Percentiles rank a stretch among this genome's conserved stretches.
Conservation (phyloP, 192 early-diverging fungal genomes). For the Linnemannia exigua region DNA sequence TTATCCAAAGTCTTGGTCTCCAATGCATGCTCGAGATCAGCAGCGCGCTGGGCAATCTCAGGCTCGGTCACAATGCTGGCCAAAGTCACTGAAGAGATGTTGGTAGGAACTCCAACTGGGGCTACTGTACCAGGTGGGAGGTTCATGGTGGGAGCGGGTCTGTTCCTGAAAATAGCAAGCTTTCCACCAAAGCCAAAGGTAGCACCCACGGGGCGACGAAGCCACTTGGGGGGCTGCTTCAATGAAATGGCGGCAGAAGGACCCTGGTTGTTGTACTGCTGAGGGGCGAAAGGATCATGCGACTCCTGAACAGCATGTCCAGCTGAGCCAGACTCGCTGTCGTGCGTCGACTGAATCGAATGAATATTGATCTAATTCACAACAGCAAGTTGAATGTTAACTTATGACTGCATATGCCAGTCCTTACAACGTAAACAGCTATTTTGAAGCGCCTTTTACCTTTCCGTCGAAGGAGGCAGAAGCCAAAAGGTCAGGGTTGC, state of each 20-base stretch:
- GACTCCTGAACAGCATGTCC: conserved; percentile 28
- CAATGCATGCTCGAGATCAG: conserved; percentile 80
- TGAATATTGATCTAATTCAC: conserved; percentile 77
- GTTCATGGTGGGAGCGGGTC: conserved; percentile 57
- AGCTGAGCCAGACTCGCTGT: conserved; percentile 32
- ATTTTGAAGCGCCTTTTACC: conserved; percentile 34
- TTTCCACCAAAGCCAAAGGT: conserved; percentile 94
- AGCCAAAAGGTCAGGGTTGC: conserved; percentile 92
- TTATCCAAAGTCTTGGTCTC: conserved; percentile 62
- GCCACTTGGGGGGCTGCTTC: conserved; percentile 95
- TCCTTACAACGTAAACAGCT: neutral
- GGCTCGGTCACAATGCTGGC: conserved; percentile 79
- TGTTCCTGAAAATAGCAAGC: conserved; percentile 81
- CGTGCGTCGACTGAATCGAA: conserved; percentile 74
- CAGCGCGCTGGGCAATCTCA: conserved; percentile 75
- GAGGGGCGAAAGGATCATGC: conserved; percentile 86
- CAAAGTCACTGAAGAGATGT: conserved; percentile 68
- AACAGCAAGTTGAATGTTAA: conserved; percentile 8
- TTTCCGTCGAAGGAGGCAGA: conserved; percentile 96
- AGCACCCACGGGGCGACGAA: conserved; percentile 87
- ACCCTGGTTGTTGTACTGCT: conserved; percentile 41
- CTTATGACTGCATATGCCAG: neutral
- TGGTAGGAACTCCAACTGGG: conserved; percentile 45
- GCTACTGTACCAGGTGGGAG: conserved; percentile 57
- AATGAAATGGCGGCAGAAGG: conserved; percentile 69